These are phyloP conservation scores for Bocquillonia castaneifolia DNA, from an alignment of 441 rosid species.

Conservation along the genomic window DNA sequence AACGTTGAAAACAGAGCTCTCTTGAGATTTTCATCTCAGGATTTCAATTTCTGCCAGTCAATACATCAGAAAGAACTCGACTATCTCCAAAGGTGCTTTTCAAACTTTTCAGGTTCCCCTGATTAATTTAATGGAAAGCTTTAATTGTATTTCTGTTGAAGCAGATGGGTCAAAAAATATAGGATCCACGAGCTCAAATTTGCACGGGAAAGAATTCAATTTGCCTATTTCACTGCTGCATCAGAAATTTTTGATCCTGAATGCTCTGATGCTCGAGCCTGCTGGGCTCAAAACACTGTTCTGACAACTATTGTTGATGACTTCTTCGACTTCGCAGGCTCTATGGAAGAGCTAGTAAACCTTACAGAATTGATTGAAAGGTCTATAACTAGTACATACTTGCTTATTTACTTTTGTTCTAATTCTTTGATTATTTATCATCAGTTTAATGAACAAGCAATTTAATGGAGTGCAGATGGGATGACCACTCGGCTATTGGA, in stretches of 20 bases:
- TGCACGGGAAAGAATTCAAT: slow-evolving; percentile 10
- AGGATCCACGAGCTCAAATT: slow-evolving; percentile 11
- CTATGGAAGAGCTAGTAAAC: slow-evolving; percentile 17
- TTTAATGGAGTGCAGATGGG: background rate
- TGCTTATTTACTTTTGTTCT: too few species aligned
- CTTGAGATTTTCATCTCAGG: slow-evolving; percentile 6
- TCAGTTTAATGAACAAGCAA: too few species aligned
- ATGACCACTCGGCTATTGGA: background rate
- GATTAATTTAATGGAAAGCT: background rate
- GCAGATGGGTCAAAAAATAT: slow-evolving; percentile 19
- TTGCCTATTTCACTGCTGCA: slow-evolving; percentile 11
- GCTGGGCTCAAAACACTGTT: slow-evolving; percentile 13
- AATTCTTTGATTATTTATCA: too few species aligned
- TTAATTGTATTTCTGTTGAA: background rate
- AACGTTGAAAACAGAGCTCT: slow-evolving; percentile 9
- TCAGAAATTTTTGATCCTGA: slow-evolving; percentile 4
- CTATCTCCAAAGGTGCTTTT: slow-evolving; percentile 8
- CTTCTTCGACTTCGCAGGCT: slow-evolving; percentile 19
- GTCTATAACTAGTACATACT: too few species aligned
- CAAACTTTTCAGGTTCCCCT: too few species aligned
- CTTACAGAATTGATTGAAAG: slow-evolving; percentile 8
- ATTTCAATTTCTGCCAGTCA: slow-evolving; percentile 12
- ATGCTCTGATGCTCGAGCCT: slow-evolving; percentile 12
- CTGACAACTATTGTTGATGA: slow-evolving; percentile 13
- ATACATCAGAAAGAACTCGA: slow-evolving; percentile 16